phyloP scores from a whole-genome alignment of 2,329 filamentous ascomycete genomes.

The Colletotrichum sp. region DNA sequence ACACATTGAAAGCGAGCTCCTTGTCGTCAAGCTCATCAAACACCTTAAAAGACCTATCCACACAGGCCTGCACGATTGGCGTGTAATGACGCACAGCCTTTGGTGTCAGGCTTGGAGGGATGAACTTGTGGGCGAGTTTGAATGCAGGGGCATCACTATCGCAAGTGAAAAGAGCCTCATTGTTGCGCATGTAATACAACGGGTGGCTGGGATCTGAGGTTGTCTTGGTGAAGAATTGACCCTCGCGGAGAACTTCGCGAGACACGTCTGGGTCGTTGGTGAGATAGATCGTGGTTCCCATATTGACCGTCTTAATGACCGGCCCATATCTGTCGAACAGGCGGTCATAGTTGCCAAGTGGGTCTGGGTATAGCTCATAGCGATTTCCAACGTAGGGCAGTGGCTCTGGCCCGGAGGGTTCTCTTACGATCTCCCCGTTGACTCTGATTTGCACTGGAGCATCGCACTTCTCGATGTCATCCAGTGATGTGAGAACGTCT shows the following conservation, averaged over 20 bases:
- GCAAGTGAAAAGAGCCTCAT: background rate
- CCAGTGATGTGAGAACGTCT: background rate
- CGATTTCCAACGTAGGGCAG: background rate
- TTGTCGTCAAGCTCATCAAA: background rate
- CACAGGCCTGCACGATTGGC: background rate
- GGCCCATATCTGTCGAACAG: background rate
- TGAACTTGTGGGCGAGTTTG: background rate
- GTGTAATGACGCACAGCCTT: background rate
- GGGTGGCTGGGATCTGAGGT: background rate
- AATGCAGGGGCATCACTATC: background rate
- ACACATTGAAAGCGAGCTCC: constrained; percentile 5
- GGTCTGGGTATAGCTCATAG: constrained; percentile 5
- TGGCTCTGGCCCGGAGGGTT: background rate
- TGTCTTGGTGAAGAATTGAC: background rate
- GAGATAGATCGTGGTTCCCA: background rate
- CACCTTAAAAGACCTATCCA: background rate
- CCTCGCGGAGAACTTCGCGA: background rate
- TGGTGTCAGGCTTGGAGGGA: background rate
- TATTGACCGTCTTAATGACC: constrained; percentile 3
- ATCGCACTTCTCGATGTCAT: background rate
- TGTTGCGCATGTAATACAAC: constrained; percentile 7
- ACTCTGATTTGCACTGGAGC: background rate
- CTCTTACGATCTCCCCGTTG: background rate
- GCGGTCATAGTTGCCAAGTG: constrained; percentile 3
- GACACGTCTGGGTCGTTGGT: constrained; percentile 8